phyloP scores from a whole-genome alignment of 805 yeast genomes.

The Clavispora asparagi region DNA sequence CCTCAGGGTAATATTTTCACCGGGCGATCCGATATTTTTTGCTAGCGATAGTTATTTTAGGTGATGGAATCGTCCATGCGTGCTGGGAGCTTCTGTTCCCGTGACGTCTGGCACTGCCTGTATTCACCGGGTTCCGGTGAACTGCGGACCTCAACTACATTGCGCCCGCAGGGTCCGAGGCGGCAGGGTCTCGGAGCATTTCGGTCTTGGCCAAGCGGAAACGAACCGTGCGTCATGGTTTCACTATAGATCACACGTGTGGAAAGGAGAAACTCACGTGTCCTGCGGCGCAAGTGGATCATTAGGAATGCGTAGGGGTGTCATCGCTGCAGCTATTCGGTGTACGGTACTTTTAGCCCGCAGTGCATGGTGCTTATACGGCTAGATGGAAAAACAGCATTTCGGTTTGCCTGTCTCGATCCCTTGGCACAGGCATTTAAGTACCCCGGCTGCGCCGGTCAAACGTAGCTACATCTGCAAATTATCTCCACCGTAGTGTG shows the following conservation, averaged over 20 bases:
- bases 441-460: too few relatives aligned
- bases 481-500: too few relatives aligned
- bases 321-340: neutral
- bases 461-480: too few relatives aligned
- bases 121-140: too few relatives aligned
- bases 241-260: neutral
- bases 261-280: neutral
- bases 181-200: too few relatives aligned
- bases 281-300: neutral
- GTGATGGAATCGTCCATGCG: neutral
- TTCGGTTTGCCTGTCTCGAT: neutral
- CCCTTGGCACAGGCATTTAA: neutral
- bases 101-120: too few relatives aligned
- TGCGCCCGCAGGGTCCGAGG: too few relatives aligned
- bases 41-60: neutral
- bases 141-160: too few relatives aligned
- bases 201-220: too few relatives aligned
- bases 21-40: neutral
- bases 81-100: too few relatives aligned
- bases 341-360: neutral
- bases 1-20: too few relatives aligned
- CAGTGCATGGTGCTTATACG: neutral
- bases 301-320: neutral
- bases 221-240: too few relatives aligned
- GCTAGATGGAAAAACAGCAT: neutral